These are phyloP conservation scores for Phytopythium helicoides DNA, from an alignment of 352 stramenopile genomes.

Conservation along the genomic window DNA sequence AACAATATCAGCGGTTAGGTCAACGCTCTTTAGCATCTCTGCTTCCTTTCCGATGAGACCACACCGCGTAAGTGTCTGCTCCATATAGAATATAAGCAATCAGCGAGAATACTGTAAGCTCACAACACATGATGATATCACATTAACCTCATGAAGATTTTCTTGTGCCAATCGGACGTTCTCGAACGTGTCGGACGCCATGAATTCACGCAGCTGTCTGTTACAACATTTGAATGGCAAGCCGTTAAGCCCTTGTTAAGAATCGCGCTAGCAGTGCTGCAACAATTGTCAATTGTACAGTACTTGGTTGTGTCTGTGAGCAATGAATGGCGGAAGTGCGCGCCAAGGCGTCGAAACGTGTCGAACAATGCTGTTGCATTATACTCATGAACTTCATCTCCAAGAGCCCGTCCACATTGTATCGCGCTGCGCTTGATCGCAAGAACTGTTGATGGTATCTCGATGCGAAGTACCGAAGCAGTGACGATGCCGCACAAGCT, in stretches of 20 bases:
- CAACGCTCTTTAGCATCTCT: conserved; percentile 56
- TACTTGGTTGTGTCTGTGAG: conserved; percentile 67
- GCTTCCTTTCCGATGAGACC: conserved; percentile 52
- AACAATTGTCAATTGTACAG: background rate
- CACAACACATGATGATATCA: too few species aligned
- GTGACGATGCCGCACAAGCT: conserved; percentile 70
- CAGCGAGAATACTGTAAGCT: too few species aligned
- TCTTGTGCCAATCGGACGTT: conserved; percentile 44
- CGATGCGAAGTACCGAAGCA: conserved; percentile 57
- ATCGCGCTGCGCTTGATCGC: conserved; percentile 68
- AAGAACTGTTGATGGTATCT: conserved; percentile 51
- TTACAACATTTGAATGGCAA: background rate
- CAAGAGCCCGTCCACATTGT: conserved; percentile 51
- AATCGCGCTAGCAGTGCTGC: background rate
- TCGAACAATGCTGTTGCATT: conserved; percentile 64
- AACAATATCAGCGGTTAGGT: conserved; percentile 41
- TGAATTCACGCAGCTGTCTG: conserved; percentile 63
- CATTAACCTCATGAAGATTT: conserved; percentile 34
- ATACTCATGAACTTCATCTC: conserved; percentile 76
- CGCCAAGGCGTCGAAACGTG: conserved; percentile 57
- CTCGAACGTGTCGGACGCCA: conserved; percentile 70
- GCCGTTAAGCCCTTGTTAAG: background rate
- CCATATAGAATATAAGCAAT: background rate
- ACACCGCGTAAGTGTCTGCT: conserved; percentile 45
- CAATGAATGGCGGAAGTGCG: conserved; percentile 57